A percentile compares a stretch with the other conserved stretches of the same genome.
Conservation (phyloP, 2,329 filamentous ascomycete genomes). For the Penicillium decumbens region DNA sequence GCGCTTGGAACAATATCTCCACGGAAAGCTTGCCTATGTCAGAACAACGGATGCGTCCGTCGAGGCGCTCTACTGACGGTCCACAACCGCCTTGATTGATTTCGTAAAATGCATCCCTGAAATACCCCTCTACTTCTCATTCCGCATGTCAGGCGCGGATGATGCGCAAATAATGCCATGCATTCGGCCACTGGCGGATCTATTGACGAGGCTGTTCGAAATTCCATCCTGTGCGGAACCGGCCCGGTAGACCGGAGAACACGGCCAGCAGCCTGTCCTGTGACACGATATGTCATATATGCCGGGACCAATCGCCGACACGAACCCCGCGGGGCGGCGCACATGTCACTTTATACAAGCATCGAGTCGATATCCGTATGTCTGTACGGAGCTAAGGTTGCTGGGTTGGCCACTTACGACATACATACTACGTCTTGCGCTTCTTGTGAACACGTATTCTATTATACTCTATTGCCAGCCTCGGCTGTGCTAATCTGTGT, state of each 20-base stretch:
- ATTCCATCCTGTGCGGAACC: neutral
- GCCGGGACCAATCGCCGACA: neutral
- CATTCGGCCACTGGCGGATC: neutral
- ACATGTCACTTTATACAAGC: neutral
- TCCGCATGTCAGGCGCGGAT: neutral
- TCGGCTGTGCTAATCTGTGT: neutral
- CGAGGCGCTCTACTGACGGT: slow-evolving; percentile 14
- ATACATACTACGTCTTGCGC: neutral
- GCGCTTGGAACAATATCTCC: slow-evolving; percentile 26
- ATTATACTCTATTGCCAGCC: neutral
- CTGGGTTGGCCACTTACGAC: neutral
- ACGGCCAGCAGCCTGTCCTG: slow-evolving; percentile 2
- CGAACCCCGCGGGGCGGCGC: neutral
- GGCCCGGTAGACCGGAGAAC: neutral
- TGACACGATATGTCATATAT: neutral
- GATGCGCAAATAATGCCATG: neutral
- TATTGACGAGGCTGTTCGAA: no score
- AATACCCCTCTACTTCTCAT: neutral
- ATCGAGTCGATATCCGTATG: neutral
- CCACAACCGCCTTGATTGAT: slow-evolving; percentile 15
- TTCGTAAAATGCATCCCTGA: neutral
- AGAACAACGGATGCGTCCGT: slow-evolving; percentile 21
- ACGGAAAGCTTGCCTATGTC: slow-evolving; percentile 28
- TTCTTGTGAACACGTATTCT: neutral
- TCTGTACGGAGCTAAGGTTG: neutral